A percentile compares a stretch with the other conserved stretches of the same genome.
Evolutionary conservation across 352 stramenopile species (phyloP).

Genomic region (Globisporangium radiosum): DNA sequence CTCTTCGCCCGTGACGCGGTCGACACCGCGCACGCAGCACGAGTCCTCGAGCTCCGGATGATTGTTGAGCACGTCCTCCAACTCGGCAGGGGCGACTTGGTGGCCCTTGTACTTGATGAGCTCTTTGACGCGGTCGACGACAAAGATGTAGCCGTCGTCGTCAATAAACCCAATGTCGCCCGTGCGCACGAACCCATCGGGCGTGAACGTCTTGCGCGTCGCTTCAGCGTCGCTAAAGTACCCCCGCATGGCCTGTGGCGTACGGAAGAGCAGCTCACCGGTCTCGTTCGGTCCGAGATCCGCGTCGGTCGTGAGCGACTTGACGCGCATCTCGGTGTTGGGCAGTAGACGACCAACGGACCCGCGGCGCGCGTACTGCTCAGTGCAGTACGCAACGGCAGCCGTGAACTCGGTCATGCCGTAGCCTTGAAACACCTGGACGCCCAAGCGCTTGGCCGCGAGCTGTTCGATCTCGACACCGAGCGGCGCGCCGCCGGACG

Average conservation of each 20-base stretch:
- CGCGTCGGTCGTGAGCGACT: conserved; percentile 32
- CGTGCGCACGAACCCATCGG: conserved; percentile 81
- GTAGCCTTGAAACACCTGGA: conserved; percentile 43
- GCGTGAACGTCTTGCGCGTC: conserved; percentile 69
- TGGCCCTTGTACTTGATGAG: conserved; percentile 94
- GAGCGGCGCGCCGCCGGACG: conserved; percentile 78
- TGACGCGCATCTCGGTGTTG: conserved; percentile 48
- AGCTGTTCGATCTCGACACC: conserved; percentile 52
- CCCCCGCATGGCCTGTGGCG: conserved; percentile 88
- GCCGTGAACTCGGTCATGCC: conserved; percentile 56
- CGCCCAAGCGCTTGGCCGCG: conserved; percentile 50
- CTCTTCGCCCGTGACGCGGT: conserved; percentile 71
- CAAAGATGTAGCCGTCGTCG: conserved; percentile 87
- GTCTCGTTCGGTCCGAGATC: conserved; percentile 27
- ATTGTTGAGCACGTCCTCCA: conserved; percentile 85
- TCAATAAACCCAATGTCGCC: conserved; percentile 90
- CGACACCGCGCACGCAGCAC: conserved; percentile 49
- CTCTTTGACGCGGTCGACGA: conserved; percentile 92
- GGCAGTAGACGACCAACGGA: conserved; percentile 35
- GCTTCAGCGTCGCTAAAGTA: conserved; percentile 88
- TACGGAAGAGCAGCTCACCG: conserved; percentile 83
- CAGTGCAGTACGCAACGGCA: conserved; percentile 22
- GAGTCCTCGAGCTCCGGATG: conserved; percentile 71
- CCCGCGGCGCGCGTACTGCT: background rate
- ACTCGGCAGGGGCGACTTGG: conserved; percentile 87